A percentile compares a stretch with the other conserved stretches of the same genome.
phyloP scores from a whole-genome alignment of 495 filamentous ascomycete species.

The Aspergillus diversus region DNA sequence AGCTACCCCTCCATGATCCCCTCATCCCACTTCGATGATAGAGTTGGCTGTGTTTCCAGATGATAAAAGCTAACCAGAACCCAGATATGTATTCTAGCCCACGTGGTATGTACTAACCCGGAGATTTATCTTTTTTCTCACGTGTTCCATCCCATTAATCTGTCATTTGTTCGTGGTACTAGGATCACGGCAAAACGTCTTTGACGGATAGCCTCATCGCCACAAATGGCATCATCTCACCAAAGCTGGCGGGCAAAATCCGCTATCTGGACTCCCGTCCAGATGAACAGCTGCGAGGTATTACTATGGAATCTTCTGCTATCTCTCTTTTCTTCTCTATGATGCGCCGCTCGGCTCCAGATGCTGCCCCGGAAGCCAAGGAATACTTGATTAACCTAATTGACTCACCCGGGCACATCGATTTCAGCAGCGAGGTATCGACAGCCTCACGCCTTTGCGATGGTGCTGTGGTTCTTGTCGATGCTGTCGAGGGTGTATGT shows the following conservation, averaged over 20 bases:
- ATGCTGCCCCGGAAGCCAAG: constrained; percentile 69
- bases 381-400: constrained; percentile 98
- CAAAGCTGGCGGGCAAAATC: constrained; percentile 96
- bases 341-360: constrained; percentile 68
- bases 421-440: constrained; percentile 98
- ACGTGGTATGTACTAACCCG: constrained; percentile 69
- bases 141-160: not conserved
- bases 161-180: constrained; percentile 17
- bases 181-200: constrained; percentile 98
- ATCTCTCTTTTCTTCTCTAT: constrained; percentile 97
- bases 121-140: not conserved
- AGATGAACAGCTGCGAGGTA: constrained; percentile 95
- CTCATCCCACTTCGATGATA: constrained; percentile 39
- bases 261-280: constrained; percentile 96
- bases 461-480: constrained; percentile 93
- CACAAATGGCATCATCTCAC: constrained; percentile 99
- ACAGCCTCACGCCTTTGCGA: constrained; percentile 94
- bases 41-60: constrained; percentile 14
- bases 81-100: constrained; percentile 96
- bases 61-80: constrained; percentile 34
- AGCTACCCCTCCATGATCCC: constrained; percentile 37
- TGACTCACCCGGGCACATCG: constrained; percentile 96
- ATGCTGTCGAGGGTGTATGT: constrained; percentile 97
- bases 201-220: constrained; percentile 95
- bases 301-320: constrained; percentile 99